Evolutionary conservation across 2,329 filamentous ascomycete genomes (phyloP).

Genomic region (Penicillium corylophilum): DNA sequence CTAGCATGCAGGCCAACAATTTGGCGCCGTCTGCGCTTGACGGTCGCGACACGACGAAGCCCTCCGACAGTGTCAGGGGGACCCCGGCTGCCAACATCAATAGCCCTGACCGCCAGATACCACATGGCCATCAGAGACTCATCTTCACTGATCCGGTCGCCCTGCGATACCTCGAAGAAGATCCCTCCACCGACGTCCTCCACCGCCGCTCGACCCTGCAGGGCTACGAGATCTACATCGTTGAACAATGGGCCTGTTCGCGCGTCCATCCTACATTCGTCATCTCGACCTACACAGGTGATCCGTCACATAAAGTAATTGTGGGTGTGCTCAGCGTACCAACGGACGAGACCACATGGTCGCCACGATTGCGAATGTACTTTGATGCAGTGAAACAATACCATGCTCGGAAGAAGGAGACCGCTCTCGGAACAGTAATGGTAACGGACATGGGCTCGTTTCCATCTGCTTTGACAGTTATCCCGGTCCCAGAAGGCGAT

Average conservation of each 20-base stretch:
- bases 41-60: slow-evolving; percentile 29
- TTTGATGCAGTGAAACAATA: slow-evolving; percentile 83
- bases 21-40: slow-evolving; percentile 23
- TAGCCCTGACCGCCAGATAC: slow-evolving; percentile 13
- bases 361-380: slow-evolving; percentile 73
- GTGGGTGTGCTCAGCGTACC: slow-evolving; percentile 81
- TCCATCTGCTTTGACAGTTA: slow-evolving; percentile 88
- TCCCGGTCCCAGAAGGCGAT: slow-evolving; percentile 83
- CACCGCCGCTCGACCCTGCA: slow-evolving; percentile 67
- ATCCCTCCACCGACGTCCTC: slow-evolving; percentile 71
- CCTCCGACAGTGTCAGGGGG: slow-evolving; percentile 21
- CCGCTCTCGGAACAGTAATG: slow-evolving; percentile 79
- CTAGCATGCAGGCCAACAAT: slow-evolving; percentile 23
- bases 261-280: slow-evolving; percentile 85
- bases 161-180: slow-evolving; percentile 79
- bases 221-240: slow-evolving; percentile 90
- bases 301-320: slow-evolving; percentile 72
- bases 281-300: slow-evolving; percentile 90
- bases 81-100: slow-evolving; percentile 19
- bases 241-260: slow-evolving; percentile 97
- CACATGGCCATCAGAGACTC: slow-evolving; percentile 53
- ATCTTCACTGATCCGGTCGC: slow-evolving; percentile 67
- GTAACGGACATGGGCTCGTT: slow-evolving; percentile 92
- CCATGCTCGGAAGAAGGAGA: slow-evolving; percentile 80
- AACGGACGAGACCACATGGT: slow-evolving; percentile 76